Percentiles rank a stretch among this genome's conserved stretches.
phyloP scores from a whole-genome alignment of 306 rosid species.

The Sechiopsis laciniata region DNA sequence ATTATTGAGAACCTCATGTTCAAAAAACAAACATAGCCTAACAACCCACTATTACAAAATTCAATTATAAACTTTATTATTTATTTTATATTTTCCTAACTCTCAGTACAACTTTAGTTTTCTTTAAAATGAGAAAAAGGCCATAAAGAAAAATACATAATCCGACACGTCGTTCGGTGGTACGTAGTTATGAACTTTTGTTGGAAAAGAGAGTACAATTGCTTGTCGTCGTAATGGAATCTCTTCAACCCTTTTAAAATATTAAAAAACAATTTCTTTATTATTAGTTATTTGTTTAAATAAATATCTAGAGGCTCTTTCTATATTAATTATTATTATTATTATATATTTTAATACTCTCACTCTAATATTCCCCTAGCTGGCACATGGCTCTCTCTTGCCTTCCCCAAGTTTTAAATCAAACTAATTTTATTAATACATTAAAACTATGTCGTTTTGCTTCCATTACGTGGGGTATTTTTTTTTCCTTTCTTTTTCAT shows the following conservation, averaged over 20 bases:
- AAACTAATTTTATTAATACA: background rate
- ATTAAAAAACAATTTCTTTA: no score
- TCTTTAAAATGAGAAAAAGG: background rate
- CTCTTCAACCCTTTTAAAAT: conserved; percentile 8
- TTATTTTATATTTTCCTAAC: no score
- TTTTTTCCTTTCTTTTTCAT: background rate
- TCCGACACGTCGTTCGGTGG: conserved; percentile 21
- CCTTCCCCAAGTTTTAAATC: background rate
- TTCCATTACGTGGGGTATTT: background rate
- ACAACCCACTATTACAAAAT: no score
- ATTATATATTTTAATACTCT: background rate
- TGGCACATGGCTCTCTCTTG: conserved; percentile 4
- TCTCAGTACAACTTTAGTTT: no score
- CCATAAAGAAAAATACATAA: background rate
- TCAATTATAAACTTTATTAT: no score
- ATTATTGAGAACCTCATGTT: no score
- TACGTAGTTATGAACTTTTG: conserved; percentile 18
- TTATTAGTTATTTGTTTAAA: no score
- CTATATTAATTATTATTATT: no score
- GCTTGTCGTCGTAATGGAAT: conserved; percentile 18
- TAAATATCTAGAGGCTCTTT: no score
- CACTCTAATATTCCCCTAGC: conserved; percentile 18
- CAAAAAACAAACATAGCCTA: no score
- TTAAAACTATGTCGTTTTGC: no score
- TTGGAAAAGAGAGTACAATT: conserved; percentile 12